Percentiles rank a stretch among this genome's conserved stretches.
These are phyloP conservation scores for Benincasa hispida DNA, from an alignment of 306 rosid species.

Conservation along the genomic window DNA sequence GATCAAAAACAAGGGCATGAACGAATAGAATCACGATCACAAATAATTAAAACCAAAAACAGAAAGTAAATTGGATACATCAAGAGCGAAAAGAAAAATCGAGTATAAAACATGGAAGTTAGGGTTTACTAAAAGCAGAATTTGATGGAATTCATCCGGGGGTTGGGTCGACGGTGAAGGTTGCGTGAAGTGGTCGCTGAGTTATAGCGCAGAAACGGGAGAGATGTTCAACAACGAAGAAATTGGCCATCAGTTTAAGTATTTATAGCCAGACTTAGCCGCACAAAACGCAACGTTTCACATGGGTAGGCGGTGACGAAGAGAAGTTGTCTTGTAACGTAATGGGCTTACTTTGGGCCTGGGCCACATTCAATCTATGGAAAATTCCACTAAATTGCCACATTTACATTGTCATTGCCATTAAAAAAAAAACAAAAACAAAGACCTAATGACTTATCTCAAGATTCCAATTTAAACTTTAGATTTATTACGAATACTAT, in stretches of 20 bases:
- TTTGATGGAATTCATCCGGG: background rate
- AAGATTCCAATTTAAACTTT: too few species aligned
- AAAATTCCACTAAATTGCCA: too few species aligned
- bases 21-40: background rate
- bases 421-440: too few species aligned
- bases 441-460: too few species aligned
- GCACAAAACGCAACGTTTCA: slow-evolving; percentile 3
- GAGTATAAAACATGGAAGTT: background rate
- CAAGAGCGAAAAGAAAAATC: background rate
- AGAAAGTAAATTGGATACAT: background rate
- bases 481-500: too few species aligned
- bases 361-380: too few species aligned
- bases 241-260: background rate
- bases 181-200: background rate
- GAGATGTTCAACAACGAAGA: background rate
- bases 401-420: too few species aligned
- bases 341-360: background rate
- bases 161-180: slow-evolving; percentile 1
- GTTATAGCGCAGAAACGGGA: background rate
- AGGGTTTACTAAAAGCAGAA: slow-evolving; percentile 9
- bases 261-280: background rate
- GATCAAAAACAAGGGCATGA: background rate
- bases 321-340: background rate
- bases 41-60: background rate
- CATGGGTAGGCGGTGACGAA: background rate